phyloP scores from a whole-genome alignment of 176 grass and related monocot genomes.

The Cenchrus americanus region DNA sequence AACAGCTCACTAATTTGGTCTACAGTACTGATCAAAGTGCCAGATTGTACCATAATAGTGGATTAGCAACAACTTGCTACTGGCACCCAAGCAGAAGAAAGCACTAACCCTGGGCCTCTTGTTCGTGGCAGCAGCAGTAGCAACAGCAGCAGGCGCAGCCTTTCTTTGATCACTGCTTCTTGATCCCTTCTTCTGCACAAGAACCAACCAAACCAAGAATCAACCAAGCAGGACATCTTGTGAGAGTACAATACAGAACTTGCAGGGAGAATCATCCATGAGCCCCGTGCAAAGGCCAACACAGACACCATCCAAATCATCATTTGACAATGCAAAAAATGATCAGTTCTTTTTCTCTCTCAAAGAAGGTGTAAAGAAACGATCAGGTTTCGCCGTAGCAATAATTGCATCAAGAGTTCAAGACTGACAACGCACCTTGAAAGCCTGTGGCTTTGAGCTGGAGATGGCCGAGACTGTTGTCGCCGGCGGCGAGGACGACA shows the following conservation, averaged over 20 bases:
- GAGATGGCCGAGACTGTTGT: constrained; percentile 38
- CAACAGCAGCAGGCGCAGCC: neutral
- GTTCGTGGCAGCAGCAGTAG: neutral
- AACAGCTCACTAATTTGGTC: neutral
- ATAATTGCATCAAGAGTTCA: neutral
- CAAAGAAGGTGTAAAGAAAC: neutral
- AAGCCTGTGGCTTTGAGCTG: constrained; percentile 34
- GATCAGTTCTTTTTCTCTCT: neutral
- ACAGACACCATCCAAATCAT: neutral
- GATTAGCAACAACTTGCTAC: constrained; percentile 1
- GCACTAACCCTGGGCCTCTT: constrained; percentile 58
- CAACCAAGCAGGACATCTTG: neutral
- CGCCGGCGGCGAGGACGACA: constrained; percentile 54
- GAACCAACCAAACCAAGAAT: neutral
- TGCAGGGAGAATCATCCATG: neutral
- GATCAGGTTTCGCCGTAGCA: neutral
- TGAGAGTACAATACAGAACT: neutral
- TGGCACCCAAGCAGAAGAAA: neutral
- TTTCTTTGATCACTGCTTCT: constrained; percentile 40
- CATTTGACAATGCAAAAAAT: neutral
- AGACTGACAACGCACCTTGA: constrained; percentile 32
- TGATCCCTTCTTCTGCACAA: constrained; percentile 54
- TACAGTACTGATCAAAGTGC: constrained; percentile 15
- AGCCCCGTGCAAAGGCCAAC: neutral
- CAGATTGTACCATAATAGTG: neutral